Percentiles rank a stretch among this genome's conserved stretches.
These are phyloP conservation scores for Trichoderma arundinaceum DNA, from an alignment of 2,329 filamentous ascomycete genomes.

Conservation along the genomic window DNA sequence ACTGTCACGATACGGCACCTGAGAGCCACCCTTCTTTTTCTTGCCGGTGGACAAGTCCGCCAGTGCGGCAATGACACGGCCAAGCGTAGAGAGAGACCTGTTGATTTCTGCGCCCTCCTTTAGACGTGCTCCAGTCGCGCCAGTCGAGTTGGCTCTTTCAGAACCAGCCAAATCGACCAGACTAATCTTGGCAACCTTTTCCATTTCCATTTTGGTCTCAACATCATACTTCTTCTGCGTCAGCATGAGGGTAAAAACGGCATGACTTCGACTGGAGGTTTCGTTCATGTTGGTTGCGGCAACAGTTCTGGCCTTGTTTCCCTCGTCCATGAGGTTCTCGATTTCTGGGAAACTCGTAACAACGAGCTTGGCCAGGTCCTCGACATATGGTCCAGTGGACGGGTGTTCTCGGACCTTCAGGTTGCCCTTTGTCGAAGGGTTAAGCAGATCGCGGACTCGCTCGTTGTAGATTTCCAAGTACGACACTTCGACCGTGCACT, in stretches of 20 bases:
- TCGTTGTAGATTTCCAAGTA: slow-evolving; percentile 99
- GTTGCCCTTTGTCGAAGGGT: slow-evolving; percentile 94
- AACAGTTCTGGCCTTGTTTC: slow-evolving; percentile 97
- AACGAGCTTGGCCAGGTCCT: slow-evolving; percentile 93
- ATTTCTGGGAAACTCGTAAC: slow-evolving; percentile 95
- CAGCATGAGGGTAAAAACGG: slow-evolving; percentile 94
- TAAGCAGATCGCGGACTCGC: slow-evolving; percentile 91
- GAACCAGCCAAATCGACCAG: slow-evolving; percentile 97
- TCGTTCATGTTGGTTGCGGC: slow-evolving; percentile 99
- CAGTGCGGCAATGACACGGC: slow-evolving; percentile 94
- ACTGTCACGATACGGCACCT: slow-evolving; percentile 97
- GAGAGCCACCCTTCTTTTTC: slow-evolving; percentile 73
- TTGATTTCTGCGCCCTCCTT: slow-evolving; percentile 99
- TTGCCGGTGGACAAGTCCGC: slow-evolving; percentile 88
- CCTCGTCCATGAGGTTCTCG: slow-evolving; percentile 97
- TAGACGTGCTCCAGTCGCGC: slow-evolving; percentile 89
- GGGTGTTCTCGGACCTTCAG: slow-evolving; percentile 97
- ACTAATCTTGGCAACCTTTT: slow-evolving; percentile 98
- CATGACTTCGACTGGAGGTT: slow-evolving; percentile 96
- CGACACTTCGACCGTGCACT: slow-evolving; percentile 95
- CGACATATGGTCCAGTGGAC: slow-evolving; percentile 95
- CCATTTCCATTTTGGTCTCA: slow-evolving; percentile 95
- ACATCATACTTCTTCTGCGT: slow-evolving; percentile 91
- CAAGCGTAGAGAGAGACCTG: slow-evolving; percentile 90
- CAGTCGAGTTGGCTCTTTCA: slow-evolving; percentile 94